Evolutionary conservation across 805 yeast species (phyloP).

Genomic region (Wickerhamomyces subpelliculosus): DNA sequence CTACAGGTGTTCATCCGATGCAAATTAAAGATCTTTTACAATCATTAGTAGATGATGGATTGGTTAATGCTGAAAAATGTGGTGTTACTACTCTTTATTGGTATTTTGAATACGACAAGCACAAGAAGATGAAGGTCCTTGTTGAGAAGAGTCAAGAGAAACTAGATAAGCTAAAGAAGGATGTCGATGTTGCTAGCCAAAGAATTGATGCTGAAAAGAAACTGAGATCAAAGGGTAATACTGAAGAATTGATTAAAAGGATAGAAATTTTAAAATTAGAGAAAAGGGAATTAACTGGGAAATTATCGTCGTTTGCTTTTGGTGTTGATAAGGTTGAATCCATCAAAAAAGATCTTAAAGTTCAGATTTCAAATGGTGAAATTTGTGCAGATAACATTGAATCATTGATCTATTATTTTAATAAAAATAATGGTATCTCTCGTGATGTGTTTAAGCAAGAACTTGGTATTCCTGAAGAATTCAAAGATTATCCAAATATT

Average conservation of each 20-base stretch:
- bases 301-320: conserved; percentile 7
- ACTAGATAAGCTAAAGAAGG: conserved; percentile 8
- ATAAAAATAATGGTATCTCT: conserved; percentile 23
- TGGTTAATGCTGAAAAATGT: conserved; percentile 46
- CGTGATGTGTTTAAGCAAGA: conserved; percentile 28
- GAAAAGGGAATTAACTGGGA: conserved; percentile 4
- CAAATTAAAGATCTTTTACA: conserved; percentile 45
- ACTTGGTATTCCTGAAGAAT: conserved; percentile 38
- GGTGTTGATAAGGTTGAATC: conserved; percentile 9
- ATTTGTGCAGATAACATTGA: conserved; percentile 35
- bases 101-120: conserved; percentile 34
- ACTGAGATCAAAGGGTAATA: not conserved
- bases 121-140: conserved; percentile 13
- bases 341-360: conserved; percentile 8
- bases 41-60: conserved; percentile 39
- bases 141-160: conserved; percentile 8
- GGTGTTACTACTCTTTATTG: conserved; percentile 47
- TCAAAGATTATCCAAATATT: conserved; percentile 20
- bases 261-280: conserved; percentile 6
- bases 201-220: conserved; percentile 7
- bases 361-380: conserved; percentile 6
- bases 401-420: conserved; percentile 29
- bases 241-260: conserved; percentile 5
- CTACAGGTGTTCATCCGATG: conserved; percentile 44
- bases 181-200: conserved; percentile 4